Evolutionary conservation across 768 basidiomycete genomes (phyloP).

Genomic region (Lentinula aciculospora): DNA sequence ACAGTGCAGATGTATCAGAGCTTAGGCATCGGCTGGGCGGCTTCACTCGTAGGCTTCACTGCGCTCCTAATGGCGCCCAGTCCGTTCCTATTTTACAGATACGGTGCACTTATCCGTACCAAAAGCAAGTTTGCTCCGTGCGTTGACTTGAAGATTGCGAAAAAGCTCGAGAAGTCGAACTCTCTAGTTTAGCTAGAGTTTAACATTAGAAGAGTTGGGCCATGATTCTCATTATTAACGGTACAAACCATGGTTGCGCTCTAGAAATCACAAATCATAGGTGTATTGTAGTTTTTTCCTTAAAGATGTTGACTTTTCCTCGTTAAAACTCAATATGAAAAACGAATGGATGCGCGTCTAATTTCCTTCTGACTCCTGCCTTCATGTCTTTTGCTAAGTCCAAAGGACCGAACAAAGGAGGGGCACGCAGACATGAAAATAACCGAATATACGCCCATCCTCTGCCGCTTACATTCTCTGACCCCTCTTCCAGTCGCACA

Average conservation of each 20-base stretch:
- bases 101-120: slow-evolving; percentile 50
- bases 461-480: slow-evolving; percentile 53
- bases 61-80: slow-evolving; percentile 19
- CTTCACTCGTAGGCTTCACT: slow-evolving; percentile 8
- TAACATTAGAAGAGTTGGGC: too few species aligned
- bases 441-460: slow-evolving; percentile 66
- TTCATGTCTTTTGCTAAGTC: slow-evolving; percentile 26
- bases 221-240: slow-evolving; percentile 10
- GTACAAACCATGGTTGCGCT: too few species aligned
- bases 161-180: slow-evolving; percentile 13
- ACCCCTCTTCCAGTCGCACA: slow-evolving; percentile 33
- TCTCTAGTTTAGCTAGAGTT: not conserved
- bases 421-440: slow-evolving; percentile 53
- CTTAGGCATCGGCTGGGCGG: slow-evolving; percentile 11
- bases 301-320: too few species aligned
- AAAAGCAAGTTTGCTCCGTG: slow-evolving; percentile 54
- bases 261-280: too few species aligned
- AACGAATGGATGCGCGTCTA: not conserved
- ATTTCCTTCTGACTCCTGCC: not conserved
- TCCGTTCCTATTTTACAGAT: slow-evolving; percentile 68
- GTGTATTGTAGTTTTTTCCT: too few species aligned
- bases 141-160: slow-evolving; percentile 35
- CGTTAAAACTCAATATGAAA: not conserved
- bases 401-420: slow-evolving; percentile 40
- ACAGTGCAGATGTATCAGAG: slow-evolving; percentile 30